Conservation (phyloP, 2,329 filamentous ascomycete genomes). For the Pochonia chlamydosporia region DNA sequence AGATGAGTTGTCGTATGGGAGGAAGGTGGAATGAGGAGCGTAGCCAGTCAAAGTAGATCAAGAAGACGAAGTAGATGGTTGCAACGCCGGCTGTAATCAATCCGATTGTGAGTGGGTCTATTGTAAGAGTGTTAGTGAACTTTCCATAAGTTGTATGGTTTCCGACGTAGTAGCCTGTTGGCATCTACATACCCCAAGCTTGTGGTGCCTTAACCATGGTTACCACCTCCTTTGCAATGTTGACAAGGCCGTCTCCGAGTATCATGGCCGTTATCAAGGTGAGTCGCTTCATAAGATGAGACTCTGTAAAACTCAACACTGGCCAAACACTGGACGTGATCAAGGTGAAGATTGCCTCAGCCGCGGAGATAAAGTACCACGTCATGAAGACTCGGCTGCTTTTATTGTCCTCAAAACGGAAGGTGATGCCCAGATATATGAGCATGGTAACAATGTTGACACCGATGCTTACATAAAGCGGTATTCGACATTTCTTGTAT, state of each 20-base stretch:
- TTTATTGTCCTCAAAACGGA: slow-evolving; percentile 26
- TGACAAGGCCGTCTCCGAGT: slow-evolving; percentile 59
- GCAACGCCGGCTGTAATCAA: slow-evolving; percentile 31
- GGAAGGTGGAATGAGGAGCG: slow-evolving; percentile 52
- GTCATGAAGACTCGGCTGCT: slow-evolving; percentile 30
- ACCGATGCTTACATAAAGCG: slow-evolving; percentile 29
- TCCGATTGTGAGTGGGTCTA: slow-evolving; percentile 29
- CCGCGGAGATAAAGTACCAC: slow-evolving; percentile 48
- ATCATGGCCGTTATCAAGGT: slow-evolving; percentile 60
- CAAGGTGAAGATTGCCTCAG: slow-evolving; percentile 48
- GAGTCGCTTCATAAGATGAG: slow-evolving; percentile 59
- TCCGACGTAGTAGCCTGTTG: no score
- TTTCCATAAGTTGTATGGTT: no score
- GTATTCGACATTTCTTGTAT: slow-evolving; percentile 29
- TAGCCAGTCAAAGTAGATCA: slow-evolving; percentile 55
- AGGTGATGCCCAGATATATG: slow-evolving; percentile 36
- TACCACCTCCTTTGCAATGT: slow-evolving; percentile 46
- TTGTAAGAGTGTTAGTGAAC: no score
- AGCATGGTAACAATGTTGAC: slow-evolving; percentile 29
- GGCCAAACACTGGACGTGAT: slow-evolving; percentile 47
- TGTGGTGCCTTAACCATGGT: slow-evolving; percentile 38
- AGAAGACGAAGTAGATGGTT: slow-evolving; percentile 40
- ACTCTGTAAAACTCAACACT: slow-evolving; percentile 55
- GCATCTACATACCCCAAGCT: slow-evolving; percentile 30
- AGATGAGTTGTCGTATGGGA: slow-evolving; percentile 52